phyloP scores from a whole-genome alignment of 2,329 filamentous ascomycete species.

The Talaromyces albobiverticillius region DNA sequence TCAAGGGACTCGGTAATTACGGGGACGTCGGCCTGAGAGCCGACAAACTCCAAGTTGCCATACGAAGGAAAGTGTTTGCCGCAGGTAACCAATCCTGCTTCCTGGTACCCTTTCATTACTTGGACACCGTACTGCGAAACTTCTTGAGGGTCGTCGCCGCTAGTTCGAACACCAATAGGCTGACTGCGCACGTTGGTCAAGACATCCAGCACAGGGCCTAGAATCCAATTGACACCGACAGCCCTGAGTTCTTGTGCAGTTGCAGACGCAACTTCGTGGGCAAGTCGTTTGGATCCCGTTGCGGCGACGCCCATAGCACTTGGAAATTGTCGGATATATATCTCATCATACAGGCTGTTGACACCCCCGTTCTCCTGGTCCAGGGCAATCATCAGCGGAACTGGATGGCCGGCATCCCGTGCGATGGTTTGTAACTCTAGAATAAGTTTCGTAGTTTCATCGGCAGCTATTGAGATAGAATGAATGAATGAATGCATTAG shows the following conservation, averaged over 20 bases:
- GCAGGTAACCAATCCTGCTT: slow-evolving; percentile 82
- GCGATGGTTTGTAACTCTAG: slow-evolving; percentile 92
- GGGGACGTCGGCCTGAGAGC: slow-evolving; percentile 85
- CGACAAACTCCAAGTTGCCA: slow-evolving; percentile 89
- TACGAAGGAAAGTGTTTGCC: slow-evolving; percentile 98
- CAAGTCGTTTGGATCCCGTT: slow-evolving; percentile 77
- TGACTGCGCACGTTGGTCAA: slow-evolving; percentile 90
- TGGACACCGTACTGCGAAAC: slow-evolving; percentile 90
- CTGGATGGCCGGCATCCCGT: slow-evolving; percentile 81
- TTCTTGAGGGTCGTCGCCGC: slow-evolving; percentile 90
- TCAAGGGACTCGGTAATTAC: slow-evolving; percentile 94
- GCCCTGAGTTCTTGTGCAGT: slow-evolving; percentile 90
- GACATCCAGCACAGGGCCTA: slow-evolving; percentile 90
- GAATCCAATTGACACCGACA: slow-evolving; percentile 92
- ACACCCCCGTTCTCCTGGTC: slow-evolving; percentile 98
- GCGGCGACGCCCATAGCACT: slow-evolving; percentile 97
- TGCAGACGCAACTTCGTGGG: slow-evolving; percentile 86
- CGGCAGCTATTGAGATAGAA: slow-evolving; percentile 66
- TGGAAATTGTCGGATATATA: slow-evolving; percentile 93
- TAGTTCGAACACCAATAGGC: slow-evolving; percentile 82
- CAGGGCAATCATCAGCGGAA: slow-evolving; percentile 83
- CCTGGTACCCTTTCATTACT: slow-evolving; percentile 87
- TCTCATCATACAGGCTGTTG: slow-evolving; percentile 93
- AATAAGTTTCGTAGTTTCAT: slow-evolving; percentile 82
- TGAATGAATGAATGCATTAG: no score